Evolutionary conservation across 306 rosid species (phyloP).

Genomic region (Pterocarpus santalinus): DNA sequence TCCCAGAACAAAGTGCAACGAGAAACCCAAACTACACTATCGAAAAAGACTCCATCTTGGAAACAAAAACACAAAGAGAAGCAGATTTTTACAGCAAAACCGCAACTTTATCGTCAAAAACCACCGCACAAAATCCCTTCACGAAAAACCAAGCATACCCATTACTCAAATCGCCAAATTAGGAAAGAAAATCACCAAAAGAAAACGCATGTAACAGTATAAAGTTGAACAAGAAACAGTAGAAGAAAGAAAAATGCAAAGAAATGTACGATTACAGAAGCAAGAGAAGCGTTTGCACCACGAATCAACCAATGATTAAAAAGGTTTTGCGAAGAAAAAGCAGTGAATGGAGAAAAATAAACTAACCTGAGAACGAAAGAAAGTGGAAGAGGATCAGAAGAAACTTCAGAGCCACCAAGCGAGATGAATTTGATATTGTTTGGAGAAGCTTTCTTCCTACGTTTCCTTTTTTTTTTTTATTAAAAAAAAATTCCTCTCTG

Average conservation of each 20-base stretch:
- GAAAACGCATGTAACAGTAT: background rate
- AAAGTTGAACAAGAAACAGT: background rate
- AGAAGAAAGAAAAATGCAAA: background rate
- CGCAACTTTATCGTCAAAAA: constrained; percentile 38
- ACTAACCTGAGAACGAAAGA: constrained; percentile 45
- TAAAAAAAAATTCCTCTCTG: background rate
- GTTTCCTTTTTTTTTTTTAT: constrained; percentile 9
- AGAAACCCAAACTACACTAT: constrained; percentile 29
- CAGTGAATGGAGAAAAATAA: constrained; percentile 27
- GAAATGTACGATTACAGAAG: background rate
- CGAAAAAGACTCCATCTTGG: constrained; percentile 44
- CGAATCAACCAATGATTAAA: constrained; percentile 7
- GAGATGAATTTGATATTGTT: constrained; percentile 19
- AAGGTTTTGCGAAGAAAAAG: constrained; percentile 32
- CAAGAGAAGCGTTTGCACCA: background rate
- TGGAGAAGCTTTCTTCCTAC: constrained; percentile 27
- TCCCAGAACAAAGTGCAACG: constrained; percentile 19
- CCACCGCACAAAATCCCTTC: constrained; percentile 50
- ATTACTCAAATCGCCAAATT: constrained; percentile 40
- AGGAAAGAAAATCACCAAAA: constrained; percentile 3
- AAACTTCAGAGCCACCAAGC: constrained; percentile 27
- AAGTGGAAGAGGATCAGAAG: constrained; percentile 4
- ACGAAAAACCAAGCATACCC: constrained; percentile 34
- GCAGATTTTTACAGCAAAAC: constrained; percentile 42
- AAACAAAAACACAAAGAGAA: constrained; percentile 23